Conservation (phyloP, 2,329 filamentous ascomycete species). For the Rhinocladiella mackenziei region DNA sequence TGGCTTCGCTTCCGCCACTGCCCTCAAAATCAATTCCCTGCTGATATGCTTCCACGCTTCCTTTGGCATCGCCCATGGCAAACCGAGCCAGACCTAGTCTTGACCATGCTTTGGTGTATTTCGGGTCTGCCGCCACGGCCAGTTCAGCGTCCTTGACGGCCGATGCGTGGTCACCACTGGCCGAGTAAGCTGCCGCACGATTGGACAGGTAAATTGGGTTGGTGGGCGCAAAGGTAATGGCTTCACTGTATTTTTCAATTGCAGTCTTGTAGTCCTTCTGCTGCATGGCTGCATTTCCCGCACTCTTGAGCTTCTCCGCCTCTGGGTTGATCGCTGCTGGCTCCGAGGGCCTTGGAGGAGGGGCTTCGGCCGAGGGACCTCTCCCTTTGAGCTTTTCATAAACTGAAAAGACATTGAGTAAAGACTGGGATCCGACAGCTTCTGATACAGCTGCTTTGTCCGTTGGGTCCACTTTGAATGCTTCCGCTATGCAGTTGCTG, state of each 20-base stretch:
- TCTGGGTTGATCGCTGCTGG: conserved; percentile 53
- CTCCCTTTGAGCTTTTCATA: conserved; percentile 90
- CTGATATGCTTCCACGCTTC: conserved; percentile 90
- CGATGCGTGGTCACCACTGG: conserved; percentile 74
- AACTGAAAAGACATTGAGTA: conserved; percentile 87
- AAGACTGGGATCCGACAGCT: conserved; percentile 79
- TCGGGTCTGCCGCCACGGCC: conserved; percentile 79
- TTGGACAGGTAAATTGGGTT: conserved; percentile 98
- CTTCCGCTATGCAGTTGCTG: conserved; percentile 87
- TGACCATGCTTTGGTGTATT: conserved; percentile 97
- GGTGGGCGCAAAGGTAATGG: conserved; percentile 71
- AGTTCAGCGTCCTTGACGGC: conserved; percentile 86
- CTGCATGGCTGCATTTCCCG: conserved; percentile 92
- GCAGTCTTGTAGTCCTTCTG: conserved; percentile 82
- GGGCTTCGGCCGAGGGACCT: conserved; percentile 43
- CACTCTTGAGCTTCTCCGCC: conserved; percentile 81
- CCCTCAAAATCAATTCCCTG: conserved; percentile 92
- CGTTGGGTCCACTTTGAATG: conserved; percentile 87
- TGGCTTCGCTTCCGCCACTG: conserved; percentile 88
- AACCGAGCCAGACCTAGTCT: conserved; percentile 86
- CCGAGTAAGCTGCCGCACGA: conserved; percentile 89
- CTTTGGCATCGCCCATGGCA: conserved; percentile 83
- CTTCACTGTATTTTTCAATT: conserved; percentile 83
- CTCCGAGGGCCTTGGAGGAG: conserved; percentile 39
- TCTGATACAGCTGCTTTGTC: conserved; percentile 68